phyloP scores from a whole-genome alignment of 2,329 filamentous ascomycete species.

The Daldinia sp. region DNA sequence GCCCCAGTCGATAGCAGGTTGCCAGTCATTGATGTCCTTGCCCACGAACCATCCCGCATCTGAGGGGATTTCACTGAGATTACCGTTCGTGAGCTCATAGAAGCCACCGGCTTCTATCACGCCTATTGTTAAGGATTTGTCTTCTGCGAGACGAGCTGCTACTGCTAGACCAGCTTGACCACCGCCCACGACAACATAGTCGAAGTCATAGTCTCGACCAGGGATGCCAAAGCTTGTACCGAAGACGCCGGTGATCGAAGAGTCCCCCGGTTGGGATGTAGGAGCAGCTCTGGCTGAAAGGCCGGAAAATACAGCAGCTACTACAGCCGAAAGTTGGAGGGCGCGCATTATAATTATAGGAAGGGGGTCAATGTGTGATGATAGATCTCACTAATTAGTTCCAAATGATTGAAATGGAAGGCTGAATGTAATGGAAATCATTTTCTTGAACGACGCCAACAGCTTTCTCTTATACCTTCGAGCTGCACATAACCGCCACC shows the following conservation, averaged over 20 bases:
- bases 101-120: conserved; percentile 56
- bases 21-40: not conserved
- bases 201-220: conserved; percentile 28
- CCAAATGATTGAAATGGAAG: not conserved
- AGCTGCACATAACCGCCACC: not conserved
- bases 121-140: conserved; percentile 49
- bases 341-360: not conserved
- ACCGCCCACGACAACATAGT: conserved; percentile 53
- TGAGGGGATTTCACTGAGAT: conserved; percentile 37
- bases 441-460: not conserved
- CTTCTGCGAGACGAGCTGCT: conserved; percentile 50
- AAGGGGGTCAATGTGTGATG: not conserved
- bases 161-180: conserved; percentile 56
- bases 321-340: not conserved
- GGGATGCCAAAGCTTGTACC: conserved; percentile 26
- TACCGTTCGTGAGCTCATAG: conserved; percentile 50
- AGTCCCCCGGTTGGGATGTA: not conserved
- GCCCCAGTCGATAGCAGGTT: not conserved
- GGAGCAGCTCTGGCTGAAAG: not conserved
- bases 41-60: not conserved
- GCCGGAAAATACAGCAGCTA: not conserved
- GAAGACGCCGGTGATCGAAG: not conserved
- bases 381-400: not conserved
- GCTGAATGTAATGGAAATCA: not conserved
- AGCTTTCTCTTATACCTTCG: not conserved